Base-by-base conservation (phyloP, 352 stramenopile genomes). In the Lagenidium sp. region DNA sequence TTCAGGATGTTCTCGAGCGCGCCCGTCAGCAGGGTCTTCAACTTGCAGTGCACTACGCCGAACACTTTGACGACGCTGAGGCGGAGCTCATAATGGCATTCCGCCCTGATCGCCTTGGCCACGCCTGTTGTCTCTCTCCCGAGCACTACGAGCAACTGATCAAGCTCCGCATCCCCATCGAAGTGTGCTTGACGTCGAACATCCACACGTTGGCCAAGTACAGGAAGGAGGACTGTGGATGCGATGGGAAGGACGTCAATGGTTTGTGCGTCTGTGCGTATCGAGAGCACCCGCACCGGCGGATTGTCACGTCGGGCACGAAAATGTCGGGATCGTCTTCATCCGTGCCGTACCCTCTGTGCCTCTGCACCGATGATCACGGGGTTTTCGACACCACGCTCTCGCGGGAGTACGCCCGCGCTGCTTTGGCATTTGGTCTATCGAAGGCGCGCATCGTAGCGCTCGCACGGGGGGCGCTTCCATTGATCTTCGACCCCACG, bases 161-260 rank as follows among this genome's bases (percentile, higher is more conserved):
- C 19, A 24, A 38, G 18, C 44, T 70, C 13, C 64, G 63, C 16
- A 94, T 98, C 44, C 88, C 90, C 5, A 81, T 98, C 35, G 93
- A 98, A 63, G 65, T 89, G 5, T 98, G 93, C 59, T 71, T 96
- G 18, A 97, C 88, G 6, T 97, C 85, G 15, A 98, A 98, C 60
- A 76, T 95, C 21, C 82, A 96, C 65, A 98, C 90, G 16, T 66
- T 97, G 41, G 85, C 82, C 35, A 68, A 91, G 32, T 86, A 87
- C 41, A 63, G 67, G 31, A 48, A 48, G 10, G 44, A 47, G 29
- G 47, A 57, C 16, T 67, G 49, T 35, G 60, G 48, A 13, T 82
- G 66, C 36, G 57, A 50, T 18, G 23, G 32, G 30, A 65, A 75
- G 15, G 71, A 85, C 41, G 30, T 53, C 31, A 67, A 63, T 19